These are phyloP conservation scores for Trichoderma lentiforme DNA, from an alignment of 2,329 filamentous ascomycete species.

Conservation along the genomic window DNA sequence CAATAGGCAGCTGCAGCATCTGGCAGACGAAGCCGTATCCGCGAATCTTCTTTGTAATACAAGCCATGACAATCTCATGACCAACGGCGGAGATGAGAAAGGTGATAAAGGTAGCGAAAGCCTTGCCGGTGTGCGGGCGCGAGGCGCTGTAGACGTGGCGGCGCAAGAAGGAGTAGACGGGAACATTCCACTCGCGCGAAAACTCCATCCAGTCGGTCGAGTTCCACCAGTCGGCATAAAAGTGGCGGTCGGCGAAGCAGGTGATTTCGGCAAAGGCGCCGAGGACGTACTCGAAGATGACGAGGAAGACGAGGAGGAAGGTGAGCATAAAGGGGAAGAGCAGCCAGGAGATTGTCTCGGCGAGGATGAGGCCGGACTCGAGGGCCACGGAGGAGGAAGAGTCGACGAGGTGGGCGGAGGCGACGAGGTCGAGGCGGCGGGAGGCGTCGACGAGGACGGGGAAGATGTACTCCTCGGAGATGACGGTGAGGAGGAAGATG, in stretches of 20 bases:
- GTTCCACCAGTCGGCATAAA: conserved; percentile 80
- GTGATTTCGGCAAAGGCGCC: conserved; percentile 95
- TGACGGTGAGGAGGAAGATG: conserved; percentile 89
- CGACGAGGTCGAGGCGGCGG: conserved; percentile 44
- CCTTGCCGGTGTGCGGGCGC: conserved; percentile 69
- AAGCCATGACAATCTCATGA: conserved; percentile 95
- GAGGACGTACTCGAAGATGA: conserved; percentile 96
- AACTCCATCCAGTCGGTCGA: conserved; percentile 92
- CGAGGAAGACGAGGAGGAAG: conserved; percentile 91
- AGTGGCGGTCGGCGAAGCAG: conserved; percentile 87
- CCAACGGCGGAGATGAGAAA: conserved; percentile 87
- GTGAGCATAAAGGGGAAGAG: conserved; percentile 97
- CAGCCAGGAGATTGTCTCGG: conserved; percentile 85
- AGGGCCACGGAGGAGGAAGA: conserved; percentile 39
- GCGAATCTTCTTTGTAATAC: conserved; percentile 93
- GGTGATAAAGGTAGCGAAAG: conserved; percentile 79
- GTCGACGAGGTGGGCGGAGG: conserved; percentile 40
- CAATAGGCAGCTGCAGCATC: conserved; percentile 95
- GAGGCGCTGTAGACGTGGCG: conserved; percentile 90
- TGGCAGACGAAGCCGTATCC: conserved; percentile 93
- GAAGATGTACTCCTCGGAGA: conserved; percentile 91
- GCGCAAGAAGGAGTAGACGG: conserved; percentile 91
- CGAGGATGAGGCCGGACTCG: conserved; percentile 75
- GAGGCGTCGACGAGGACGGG: conserved; percentile 77
- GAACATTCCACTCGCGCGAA: conserved; percentile 94